These are phyloP conservation scores for Axilococcus clingmanii DNA, from an alignment of 139 green algal genomes.

Conservation along the genomic window DNA sequence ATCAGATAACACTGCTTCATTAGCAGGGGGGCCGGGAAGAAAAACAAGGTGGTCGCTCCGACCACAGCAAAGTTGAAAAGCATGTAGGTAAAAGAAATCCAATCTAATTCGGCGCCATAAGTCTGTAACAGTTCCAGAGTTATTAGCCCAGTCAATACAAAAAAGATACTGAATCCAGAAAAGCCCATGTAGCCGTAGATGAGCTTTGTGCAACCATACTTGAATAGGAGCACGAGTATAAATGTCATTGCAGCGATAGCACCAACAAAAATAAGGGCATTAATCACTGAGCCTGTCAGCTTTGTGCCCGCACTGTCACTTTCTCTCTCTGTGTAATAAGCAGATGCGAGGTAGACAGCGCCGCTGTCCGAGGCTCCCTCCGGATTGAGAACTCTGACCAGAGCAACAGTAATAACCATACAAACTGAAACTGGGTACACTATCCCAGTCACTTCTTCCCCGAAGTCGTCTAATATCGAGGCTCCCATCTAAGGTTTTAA, in stretches of 20 bases:
- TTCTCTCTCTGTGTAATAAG: conserved; percentile 68
- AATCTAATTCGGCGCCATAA: conserved; percentile 62
- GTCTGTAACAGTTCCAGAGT: conserved; percentile 34
- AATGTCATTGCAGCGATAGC: conserved; percentile 84
- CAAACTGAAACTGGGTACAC: conserved; percentile 80
- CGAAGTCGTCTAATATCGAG: conserved; percentile 47
- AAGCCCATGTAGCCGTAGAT: conserved; percentile 96
- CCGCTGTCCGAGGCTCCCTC: conserved; percentile 34
- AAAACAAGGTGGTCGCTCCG: conserved; percentile 73
- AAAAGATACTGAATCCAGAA: conserved; percentile 88
- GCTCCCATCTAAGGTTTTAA: neutral
- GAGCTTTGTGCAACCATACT: conserved; percentile 47
- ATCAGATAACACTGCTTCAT: conserved; percentile 85
- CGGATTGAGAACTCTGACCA: conserved; percentile 78
- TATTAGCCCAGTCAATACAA: conserved; percentile 73
- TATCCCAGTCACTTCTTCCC: conserved; percentile 73
- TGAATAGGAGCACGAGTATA: conserved; percentile 82
- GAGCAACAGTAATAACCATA: conserved; percentile 79
- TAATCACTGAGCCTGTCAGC: conserved; percentile 73
- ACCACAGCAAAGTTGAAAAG: conserved; percentile 91
- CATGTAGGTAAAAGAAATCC: conserved; percentile 69
- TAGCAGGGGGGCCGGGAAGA: conserved; percentile 72
- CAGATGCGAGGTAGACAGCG: conserved; percentile 55
- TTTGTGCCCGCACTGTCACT: conserved; percentile 66
- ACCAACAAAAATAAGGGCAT: conserved; percentile 83